These are phyloP conservation scores for Aristolochia californica DNA, from an alignment of 164 flowering plant species.

Conservation along the genomic window DNA sequence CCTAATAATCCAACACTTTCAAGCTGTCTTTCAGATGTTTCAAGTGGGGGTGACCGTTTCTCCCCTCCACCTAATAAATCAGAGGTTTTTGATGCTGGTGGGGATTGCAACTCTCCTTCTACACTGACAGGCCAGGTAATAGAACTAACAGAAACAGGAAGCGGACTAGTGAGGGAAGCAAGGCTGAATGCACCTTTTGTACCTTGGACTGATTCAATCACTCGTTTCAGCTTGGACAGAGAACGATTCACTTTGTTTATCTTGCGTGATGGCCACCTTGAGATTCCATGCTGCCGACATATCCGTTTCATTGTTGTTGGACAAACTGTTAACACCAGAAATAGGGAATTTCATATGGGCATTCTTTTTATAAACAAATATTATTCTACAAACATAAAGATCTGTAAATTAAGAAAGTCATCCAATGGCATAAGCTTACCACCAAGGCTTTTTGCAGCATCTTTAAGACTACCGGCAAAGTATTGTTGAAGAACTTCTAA, in stretches of 20 bases:
- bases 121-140: constrained; percentile 45
- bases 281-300: constrained; percentile 93
- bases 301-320: constrained; percentile 99
- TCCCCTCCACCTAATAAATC: constrained; percentile 24
- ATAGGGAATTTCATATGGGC: constrained; percentile 5
- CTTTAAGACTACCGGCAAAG: constrained; percentile 94
- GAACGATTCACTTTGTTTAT: constrained; percentile 92
- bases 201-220: constrained; percentile 91
- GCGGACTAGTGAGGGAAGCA: constrained; percentile 44
- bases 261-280: constrained; percentile 97
- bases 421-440: constrained; percentile 30
- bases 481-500: constrained; percentile 87
- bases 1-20: constrained; percentile 12
- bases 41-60: constrained; percentile 12
- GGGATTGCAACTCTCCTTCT: constrained; percentile 28
- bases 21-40: constrained; percentile 21
- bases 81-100: constrained; percentile 20
- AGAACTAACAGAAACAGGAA: constrained; percentile 54
- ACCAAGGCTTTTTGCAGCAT: constrained; percentile 96
- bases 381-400: too few relatives aligned
- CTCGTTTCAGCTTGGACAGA: constrained; percentile 76
- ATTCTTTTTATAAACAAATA: too few relatives aligned
- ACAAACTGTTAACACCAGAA: constrained; percentile 55
- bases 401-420: neutral
- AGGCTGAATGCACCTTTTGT: constrained; percentile 58